Conservation (phyloP, 140 eudicot species). For the Bidens hawaiensis region DNA sequence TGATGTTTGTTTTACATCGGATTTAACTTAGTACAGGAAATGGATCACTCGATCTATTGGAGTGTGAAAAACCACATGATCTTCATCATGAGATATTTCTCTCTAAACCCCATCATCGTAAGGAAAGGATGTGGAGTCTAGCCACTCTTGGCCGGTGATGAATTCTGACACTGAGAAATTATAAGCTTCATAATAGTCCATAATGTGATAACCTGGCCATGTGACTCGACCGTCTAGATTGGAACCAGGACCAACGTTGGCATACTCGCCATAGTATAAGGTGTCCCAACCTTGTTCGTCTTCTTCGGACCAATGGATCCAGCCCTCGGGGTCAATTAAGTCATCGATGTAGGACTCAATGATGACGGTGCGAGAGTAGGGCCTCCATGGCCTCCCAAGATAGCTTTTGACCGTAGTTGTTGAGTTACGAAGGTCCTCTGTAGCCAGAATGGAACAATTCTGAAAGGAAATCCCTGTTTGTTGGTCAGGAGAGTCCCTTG, state of each 20-base stretch:
- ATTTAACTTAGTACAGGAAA: no score
- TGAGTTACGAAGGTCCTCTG: slow-evolving; percentile 34
- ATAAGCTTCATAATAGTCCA: slow-evolving; percentile 75
- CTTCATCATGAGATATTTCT: no score
- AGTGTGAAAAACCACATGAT: no score
- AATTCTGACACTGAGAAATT: slow-evolving; percentile 70
- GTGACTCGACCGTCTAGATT: slow-evolving; percentile 42
- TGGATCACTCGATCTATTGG: no score
- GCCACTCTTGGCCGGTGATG: slow-evolving; percentile 75
- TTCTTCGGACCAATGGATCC: slow-evolving; percentile 65
- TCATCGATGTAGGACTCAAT: slow-evolving; percentile 69
- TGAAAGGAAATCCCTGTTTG: slow-evolving; percentile 73
- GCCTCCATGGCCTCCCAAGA: slow-evolving; percentile 85
- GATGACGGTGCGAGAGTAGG: slow-evolving; percentile 56
- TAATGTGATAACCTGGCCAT: slow-evolving; percentile 73
- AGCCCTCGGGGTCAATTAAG: slow-evolving; percentile 63
- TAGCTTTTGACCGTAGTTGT: slow-evolving; percentile 44
- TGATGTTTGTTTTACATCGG: no score
- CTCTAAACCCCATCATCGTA: slow-evolving; percentile 63
- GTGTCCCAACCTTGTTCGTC: slow-evolving; percentile 38
- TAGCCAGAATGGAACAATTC: slow-evolving; percentile 63
- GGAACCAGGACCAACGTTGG: slow-evolving; percentile 68
- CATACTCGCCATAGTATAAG: slow-evolving; percentile 79
- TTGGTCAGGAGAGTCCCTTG: slow-evolving; percentile 46
- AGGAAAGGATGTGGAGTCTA: slow-evolving; percentile 82